Conservation (phyloP, 2,329 filamentous ascomycete species). For the Trichoderma koningiopsis region DNA sequence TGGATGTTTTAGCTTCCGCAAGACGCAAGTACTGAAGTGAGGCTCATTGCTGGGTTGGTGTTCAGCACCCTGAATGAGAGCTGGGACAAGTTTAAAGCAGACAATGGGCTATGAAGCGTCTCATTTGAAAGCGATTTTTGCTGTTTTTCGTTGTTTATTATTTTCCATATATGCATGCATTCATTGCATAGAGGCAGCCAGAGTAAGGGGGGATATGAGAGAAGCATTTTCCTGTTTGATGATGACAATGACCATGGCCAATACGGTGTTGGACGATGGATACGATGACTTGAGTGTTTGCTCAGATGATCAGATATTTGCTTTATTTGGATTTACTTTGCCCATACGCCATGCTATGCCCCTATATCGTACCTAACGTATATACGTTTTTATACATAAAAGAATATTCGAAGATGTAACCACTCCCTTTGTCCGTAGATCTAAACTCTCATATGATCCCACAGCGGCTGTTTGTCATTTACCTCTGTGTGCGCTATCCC, state of each 20-base stretch:
- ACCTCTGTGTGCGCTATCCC: background rate
- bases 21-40: conserved; percentile 65
- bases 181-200: background rate
- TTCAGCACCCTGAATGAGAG: conserved; percentile 71
- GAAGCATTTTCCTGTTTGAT: background rate
- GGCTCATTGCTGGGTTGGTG: conserved; percentile 65
- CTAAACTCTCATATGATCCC: background rate
- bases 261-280: conserved; percentile 14
- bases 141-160: background rate
- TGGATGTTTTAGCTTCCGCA: conserved; percentile 56
- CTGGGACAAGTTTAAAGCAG: conserved; percentile 72
- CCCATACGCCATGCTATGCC: conserved; percentile 26
- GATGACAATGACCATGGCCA: background rate
- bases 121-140: background rate
- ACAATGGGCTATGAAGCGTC: conserved; percentile 61
- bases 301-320: background rate
- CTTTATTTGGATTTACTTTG: conserved; percentile 12
- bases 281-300: conserved; percentile 1
- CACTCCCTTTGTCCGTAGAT: background rate
- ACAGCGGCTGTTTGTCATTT: conserved; percentile 10
- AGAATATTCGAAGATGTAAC: conserved; percentile 4
- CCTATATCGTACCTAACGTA: conserved; percentile 13
- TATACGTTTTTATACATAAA: conserved; percentile 5
- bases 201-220: background rate
- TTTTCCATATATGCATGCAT: background rate